These are phyloP conservation scores for Lycium ferocissimum DNA, from an alignment of 257 asterid species.

Conservation along the genomic window DNA sequence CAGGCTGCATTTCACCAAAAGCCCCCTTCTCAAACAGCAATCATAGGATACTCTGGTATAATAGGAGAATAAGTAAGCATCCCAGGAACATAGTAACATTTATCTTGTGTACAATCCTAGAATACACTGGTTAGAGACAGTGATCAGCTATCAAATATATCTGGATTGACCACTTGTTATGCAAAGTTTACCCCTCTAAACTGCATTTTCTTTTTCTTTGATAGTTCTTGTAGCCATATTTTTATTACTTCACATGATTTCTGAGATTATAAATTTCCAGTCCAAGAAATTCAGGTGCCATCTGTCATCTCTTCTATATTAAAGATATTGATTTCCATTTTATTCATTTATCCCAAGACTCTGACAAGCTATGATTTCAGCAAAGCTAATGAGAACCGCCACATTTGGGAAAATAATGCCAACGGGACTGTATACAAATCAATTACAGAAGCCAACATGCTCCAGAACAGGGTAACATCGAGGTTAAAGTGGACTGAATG, in stretches of 20 bases:
- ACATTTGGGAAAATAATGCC: background rate
- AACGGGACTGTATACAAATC: background rate
- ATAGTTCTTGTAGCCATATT: slow-evolving; percentile 23
- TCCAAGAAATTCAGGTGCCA: slow-evolving; percentile 7
- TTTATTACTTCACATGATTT: slow-evolving; percentile 12
- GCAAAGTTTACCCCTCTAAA: slow-evolving; percentile 20
- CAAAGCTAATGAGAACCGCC: background rate
- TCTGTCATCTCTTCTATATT: slow-evolving; percentile 13
- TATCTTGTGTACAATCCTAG: slow-evolving; percentile 11
- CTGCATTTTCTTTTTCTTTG: background rate
- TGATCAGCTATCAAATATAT: slow-evolving; percentile 22
- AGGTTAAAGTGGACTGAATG: slow-evolving; percentile 24
- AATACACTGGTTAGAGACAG: background rate
- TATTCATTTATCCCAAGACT: slow-evolving; percentile 14
- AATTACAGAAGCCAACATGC: background rate
- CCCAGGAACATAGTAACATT: background rate
- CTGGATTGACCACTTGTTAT: background rate
- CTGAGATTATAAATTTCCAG: slow-evolving; percentile 5
- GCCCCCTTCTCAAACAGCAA: slow-evolving; percentile 20
- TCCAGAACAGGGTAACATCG: slow-evolving; percentile 19
- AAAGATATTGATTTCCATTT: background rate
- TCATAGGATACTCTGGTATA: slow-evolving; percentile 14
- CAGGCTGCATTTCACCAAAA: slow-evolving; percentile 14
- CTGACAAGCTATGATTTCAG: slow-evolving; percentile 6
- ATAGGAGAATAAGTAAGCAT: slow-evolving; percentile 18